Evolutionary conservation across 2,329 filamentous ascomycete species (phyloP).

Genomic region (Venturia carpophila): DNA sequence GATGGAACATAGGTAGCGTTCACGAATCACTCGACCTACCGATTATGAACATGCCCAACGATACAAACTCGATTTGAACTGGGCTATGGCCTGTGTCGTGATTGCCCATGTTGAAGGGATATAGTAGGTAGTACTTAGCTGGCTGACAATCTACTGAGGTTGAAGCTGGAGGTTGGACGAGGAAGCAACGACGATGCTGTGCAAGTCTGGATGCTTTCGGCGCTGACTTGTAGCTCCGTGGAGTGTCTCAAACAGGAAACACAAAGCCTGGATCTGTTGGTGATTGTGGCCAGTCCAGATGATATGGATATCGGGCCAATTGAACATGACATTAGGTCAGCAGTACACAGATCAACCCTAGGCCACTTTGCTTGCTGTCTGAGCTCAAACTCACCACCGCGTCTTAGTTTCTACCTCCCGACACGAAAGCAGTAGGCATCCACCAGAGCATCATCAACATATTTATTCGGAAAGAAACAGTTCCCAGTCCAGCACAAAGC

Average conservation of each 20-base stretch:
- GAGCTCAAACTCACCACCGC: slow-evolving; percentile 15
- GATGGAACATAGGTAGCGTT: background rate
- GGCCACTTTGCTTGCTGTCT: background rate
- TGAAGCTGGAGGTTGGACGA: no score
- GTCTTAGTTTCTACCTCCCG: background rate
- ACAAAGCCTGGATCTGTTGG: background rate
- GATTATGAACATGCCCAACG: slow-evolving; percentile 57
- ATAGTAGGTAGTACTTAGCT: no score
- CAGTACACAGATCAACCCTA: background rate
- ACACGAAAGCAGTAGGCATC: background rate
- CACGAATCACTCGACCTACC: slow-evolving; percentile 33
- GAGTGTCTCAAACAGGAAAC: background rate
- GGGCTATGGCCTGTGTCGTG: background rate
- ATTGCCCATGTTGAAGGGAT: background rate
- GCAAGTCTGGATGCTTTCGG: background rate
- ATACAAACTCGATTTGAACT: slow-evolving; percentile 47
- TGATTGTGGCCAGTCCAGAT: background rate
- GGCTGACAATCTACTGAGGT: no score
- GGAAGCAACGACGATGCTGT: no score
- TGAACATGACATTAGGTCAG: background rate
- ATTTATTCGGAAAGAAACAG: background rate
- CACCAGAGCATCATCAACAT: background rate
- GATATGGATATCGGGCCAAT: background rate
- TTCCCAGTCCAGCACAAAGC: background rate
- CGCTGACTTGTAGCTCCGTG: background rate